Evolutionary conservation across 495 filamentous ascomycete genomes (phyloP), one percentile per base, ranked within the genome.

Genomic region (Aspergillus olivimuriae): DNA sequence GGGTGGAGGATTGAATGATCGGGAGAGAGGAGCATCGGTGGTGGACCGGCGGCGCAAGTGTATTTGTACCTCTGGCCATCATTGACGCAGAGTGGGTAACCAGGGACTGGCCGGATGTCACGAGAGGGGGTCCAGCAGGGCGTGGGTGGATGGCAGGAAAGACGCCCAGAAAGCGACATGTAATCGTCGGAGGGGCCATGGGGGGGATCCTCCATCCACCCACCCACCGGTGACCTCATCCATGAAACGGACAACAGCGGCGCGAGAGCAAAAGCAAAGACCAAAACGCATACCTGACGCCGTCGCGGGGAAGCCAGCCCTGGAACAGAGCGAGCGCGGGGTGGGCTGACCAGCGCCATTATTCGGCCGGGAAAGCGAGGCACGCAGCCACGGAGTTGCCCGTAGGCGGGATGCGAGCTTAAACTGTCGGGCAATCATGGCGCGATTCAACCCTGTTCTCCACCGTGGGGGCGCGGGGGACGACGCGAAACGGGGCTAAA

Each of bases 361-460:
- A 62, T 56, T 62, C 55, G 61, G 55, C 61, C 62, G 64, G 64
- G 56, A 61, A 49, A 58, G 39, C 14, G 47, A 39, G 17, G 47
- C 38, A 15, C 43, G 44, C 39, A 62, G 55, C 34, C 62, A 47
- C 64, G 64, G 62, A 55, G 57, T 46, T 38, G 61, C 58, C 63
- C 63, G 62, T 52, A 59, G 30, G 36, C 50, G 57, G 34, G 59
- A 53, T 35, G 59, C 58, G 46, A 70, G 52, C 47, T 54, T 61
- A 50, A 55, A 51, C 57, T 61, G 61, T 59, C 59, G 61, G 57
- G 58, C 56, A 64, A 68, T 57, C 64, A 68, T 70, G 31, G 53
- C 31, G 30, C 49, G 31, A 22, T 47, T 32, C 21, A 30, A 9
- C 21, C 34, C 14, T 28, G 37, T 40, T 41, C 48, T 56, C 46